Base-by-base conservation (phyloP, 164 flowering plant species). In the Magnolia officinalis region DNA sequence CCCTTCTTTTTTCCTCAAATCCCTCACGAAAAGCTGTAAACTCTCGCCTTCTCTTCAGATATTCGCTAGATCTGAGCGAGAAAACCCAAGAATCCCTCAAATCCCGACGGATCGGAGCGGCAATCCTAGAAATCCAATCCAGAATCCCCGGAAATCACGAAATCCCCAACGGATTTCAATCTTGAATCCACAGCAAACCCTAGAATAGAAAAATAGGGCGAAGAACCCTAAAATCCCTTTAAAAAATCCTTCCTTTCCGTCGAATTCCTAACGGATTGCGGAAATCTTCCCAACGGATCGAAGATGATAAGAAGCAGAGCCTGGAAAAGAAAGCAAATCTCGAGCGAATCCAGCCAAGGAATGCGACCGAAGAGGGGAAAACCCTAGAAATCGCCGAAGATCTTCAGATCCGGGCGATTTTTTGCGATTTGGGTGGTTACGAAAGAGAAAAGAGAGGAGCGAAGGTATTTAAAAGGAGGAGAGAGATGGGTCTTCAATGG, bases 401-500 rank as follows among this genome's bases (percentile, higher is more conserved):
- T 37, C 45, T 37, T 37, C 45, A 37, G 45, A 37, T 37, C 45
- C 45, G 45, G 16, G 49, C 13, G 70, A 26, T 9, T 14, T 26
- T 65, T 50, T 24, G 21, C 14, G 73, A 13, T 8, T 52, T 45
- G 31, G 19, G 18, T 18, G 63, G 29, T 76, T 50, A 26, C 49
- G 23, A 18, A 24, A 68, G 31, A 21, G 23, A 21, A 9, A 21
- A n/a, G 31, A 19, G 10, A n/a, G 31, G 51, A 49, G n/a, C 49
- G 68, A 50, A 50, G 73, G 18, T 68, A 55, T 20, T 10, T 68
- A 50, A 74, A 50, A 8, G 50, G 51, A 26, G 63, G 31, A 65
- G 13, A 20, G 29, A 65, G 45, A 10, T 31, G 71, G 37, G 31
- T 65, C 18, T 52, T 71, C 65, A 75, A 74, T 72, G 79, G 52